phyloP scores from a whole-genome alignment of 495 filamentous ascomycete genomes.

The Penicillium manginii region DNA sequence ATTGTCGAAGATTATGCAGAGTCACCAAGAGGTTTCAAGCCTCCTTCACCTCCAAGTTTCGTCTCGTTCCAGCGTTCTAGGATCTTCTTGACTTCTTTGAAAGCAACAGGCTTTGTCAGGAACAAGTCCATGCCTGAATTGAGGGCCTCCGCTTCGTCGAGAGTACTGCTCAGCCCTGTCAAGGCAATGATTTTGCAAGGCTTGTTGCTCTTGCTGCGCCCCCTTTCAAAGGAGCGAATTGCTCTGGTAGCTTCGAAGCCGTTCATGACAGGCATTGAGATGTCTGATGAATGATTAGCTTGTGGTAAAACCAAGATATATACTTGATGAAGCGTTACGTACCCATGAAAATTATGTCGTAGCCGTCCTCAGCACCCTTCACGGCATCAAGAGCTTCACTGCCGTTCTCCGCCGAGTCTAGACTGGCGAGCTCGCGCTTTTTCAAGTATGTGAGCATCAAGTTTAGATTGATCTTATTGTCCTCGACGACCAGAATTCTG shows the following conservation, averaged over 20 bases:
- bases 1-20: no score
- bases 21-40: no score
- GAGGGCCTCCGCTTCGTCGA: constrained; percentile 67
- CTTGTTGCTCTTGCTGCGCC: no score
- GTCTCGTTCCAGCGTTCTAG: no score
- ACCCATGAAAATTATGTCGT: constrained; percentile 66
- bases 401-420: constrained; percentile 49
- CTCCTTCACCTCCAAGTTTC: no score
- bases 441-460: constrained; percentile 65
- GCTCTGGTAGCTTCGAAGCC: constrained; percentile 72
- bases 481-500: constrained; percentile 68
- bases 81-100: no score
- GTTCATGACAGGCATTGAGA: constrained; percentile 79
- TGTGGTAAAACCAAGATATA: no score
- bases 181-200: constrained; percentile 70
- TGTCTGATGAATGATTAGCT: no score
- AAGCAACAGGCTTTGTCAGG: constrained; percentile 76
- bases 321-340: no score
- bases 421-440: constrained; percentile 51
- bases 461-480: constrained; percentile 75
- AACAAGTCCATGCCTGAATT: constrained; percentile 71
- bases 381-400: no score
- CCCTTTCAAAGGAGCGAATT: constrained; percentile 64
- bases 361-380: no score
- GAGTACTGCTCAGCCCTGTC: constrained; percentile 66